Conservation (phyloP, 2,329 filamentous ascomycete species). For the Aspergillus clavatus region DNA sequence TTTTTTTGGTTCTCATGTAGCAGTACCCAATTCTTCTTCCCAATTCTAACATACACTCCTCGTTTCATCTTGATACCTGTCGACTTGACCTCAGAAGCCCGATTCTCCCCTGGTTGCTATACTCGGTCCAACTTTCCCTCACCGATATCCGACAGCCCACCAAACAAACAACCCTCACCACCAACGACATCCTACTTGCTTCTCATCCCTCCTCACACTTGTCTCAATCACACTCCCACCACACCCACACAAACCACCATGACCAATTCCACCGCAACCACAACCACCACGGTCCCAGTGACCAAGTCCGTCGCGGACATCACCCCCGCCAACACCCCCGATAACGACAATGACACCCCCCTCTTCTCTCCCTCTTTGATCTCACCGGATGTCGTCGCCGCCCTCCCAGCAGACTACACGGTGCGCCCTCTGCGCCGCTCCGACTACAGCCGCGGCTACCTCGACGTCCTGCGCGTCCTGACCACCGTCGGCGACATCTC, state of each 20-base stretch:
- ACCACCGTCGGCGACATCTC: conserved; percentile 88
- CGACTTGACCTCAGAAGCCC: neutral
- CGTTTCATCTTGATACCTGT: neutral
- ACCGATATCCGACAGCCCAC: neutral
- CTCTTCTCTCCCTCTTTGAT: conserved; percentile 77
- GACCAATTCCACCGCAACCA: conserved; percentile 8
- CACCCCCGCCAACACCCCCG: conserved; percentile 16
- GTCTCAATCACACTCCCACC: conserved; percentile 3
- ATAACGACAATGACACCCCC: conserved; percentile 49
- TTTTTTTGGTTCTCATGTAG: no score
- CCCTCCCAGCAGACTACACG: conserved; percentile 74
- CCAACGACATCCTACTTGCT: neutral
- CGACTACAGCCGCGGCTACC: conserved; percentile 78
- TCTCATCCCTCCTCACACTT: neutral
- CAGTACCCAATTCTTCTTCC: neutral
- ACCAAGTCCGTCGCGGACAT: conserved; percentile 11
- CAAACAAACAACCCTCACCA: neutral
- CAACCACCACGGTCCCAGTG: conserved; percentile 2
- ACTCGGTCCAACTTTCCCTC: neutral
- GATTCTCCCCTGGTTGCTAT: neutral
- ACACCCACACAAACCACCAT: conserved; percentile 11
- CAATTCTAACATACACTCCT: neutral
- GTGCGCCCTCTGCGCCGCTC: conserved; percentile 72
- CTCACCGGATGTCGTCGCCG: conserved; percentile 65
- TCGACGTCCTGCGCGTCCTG: conserved; percentile 85